Evolutionary conservation across 768 basidiomycete genomes (phyloP).

Genomic region (Myochromella boudieri): DNA sequence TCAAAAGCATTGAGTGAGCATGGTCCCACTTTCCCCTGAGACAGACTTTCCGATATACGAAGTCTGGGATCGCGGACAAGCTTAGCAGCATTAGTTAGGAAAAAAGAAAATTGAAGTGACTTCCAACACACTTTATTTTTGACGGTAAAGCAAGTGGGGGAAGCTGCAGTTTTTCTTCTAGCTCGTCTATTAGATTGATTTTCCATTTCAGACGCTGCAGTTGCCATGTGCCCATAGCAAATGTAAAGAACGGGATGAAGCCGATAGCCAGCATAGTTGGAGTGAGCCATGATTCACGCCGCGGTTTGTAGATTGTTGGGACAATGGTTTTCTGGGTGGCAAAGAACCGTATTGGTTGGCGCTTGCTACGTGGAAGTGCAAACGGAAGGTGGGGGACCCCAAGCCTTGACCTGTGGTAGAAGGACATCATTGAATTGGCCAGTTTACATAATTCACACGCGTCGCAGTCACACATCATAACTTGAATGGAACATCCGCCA

Average conservation of each 20-base stretch:
- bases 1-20: slow-evolving; percentile 73
- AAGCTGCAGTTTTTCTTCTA: slow-evolving; percentile 85
- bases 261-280: slow-evolving; percentile 77
- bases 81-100: slow-evolving; percentile 26
- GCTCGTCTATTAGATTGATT: slow-evolving; percentile 86
- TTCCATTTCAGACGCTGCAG: slow-evolving; percentile 94
- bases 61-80: slow-evolving; percentile 80
- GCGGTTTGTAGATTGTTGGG: slow-evolving; percentile 53
- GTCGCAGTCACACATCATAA: slow-evolving; percentile 4
- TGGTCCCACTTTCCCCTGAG: slow-evolving; percentile 81
- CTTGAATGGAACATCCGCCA: slow-evolving; percentile 7
- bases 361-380: slow-evolving; percentile 1
- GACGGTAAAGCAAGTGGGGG: slow-evolving; percentile 78
- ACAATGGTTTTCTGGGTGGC: slow-evolving; percentile 27
- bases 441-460: slow-evolving; percentile 16
- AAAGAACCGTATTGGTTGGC: slow-evolving; percentile 10
- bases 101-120: slow-evolving; percentile 17
- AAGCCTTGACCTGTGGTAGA: slow-evolving; percentile 9
- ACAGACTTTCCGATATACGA: slow-evolving; percentile 82
- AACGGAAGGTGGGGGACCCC: background rate
- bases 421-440: slow-evolving; percentile 12
- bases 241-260: slow-evolving; percentile 87
- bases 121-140: slow-evolving; percentile 86
- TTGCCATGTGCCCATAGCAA: slow-evolving; percentile 92
- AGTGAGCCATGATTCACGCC: slow-evolving; percentile 60